Percentiles rank a stretch among this genome's conserved stretches.
Conservation (phyloP, 805 yeast species). For the Jamesozyma rosinii region DNA sequence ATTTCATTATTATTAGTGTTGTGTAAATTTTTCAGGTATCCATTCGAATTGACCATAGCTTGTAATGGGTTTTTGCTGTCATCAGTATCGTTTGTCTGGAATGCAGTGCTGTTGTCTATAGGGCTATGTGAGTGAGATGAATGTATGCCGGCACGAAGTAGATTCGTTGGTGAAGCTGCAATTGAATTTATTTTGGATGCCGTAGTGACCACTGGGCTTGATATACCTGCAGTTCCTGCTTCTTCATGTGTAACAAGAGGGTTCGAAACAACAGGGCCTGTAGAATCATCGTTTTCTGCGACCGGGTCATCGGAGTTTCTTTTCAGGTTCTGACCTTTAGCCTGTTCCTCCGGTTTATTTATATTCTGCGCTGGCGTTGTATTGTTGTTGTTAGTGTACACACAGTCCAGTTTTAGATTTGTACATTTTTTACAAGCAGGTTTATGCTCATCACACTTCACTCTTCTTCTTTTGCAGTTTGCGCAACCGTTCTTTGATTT, state of each 20-base stretch:
- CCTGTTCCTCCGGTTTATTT: neutral
- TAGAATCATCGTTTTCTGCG: neutral
- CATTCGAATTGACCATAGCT: neutral
- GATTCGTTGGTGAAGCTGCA: neutral
- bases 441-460: conserved; percentile 82
- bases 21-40: neutral
- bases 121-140: neutral
- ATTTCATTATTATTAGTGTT: neutral
- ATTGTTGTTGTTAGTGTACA: conserved; percentile 37
- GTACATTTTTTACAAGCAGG: conserved; percentile 75
- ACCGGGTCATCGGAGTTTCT: neutral
- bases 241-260: neutral
- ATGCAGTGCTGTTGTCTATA: neutral
- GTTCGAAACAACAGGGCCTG: neutral
- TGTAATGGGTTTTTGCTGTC: neutral
- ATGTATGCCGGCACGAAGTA: neutral
- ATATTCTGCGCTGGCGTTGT: conserved; percentile 12
- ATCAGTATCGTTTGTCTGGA: neutral
- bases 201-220: neutral
- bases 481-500: conserved; percentile 85
- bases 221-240: neutral
- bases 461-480: conserved; percentile 80
- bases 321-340: too few relatives aligned
- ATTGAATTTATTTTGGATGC: neutral
- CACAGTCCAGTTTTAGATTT: conserved; percentile 71